A percentile compares a stretch with the other conserved stretches of the same genome.
Conservation (phyloP, 2,329 filamentous ascomycete genomes). For the Penicillium sp. region DNA sequence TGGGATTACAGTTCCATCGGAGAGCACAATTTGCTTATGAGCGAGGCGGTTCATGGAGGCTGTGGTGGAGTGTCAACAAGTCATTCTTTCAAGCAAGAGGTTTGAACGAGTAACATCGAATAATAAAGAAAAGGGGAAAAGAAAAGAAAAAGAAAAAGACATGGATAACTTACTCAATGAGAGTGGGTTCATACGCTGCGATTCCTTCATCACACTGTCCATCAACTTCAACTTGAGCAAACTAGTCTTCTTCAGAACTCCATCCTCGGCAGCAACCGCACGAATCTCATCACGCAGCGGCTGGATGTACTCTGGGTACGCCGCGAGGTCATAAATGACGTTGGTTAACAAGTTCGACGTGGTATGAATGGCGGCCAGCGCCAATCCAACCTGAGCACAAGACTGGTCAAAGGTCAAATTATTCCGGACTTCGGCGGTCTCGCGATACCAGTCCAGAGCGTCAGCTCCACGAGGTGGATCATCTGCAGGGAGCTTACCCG, state of each 20-base stretch:
- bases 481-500: conserved; percentile 19
- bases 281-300: conserved; percentile 53
- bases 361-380: conserved; percentile 35
- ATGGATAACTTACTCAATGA: conserved; percentile 23
- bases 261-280: conserved; percentile 42
- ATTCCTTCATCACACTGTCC: conserved; percentile 38
- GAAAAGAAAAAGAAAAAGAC: background rate
- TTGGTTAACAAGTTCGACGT: conserved; percentile 43
- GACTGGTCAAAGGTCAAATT: conserved; percentile 15
- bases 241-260: conserved; percentile 34
- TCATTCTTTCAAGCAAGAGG: background rate
- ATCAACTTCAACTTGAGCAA: conserved; percentile 34
- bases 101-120: background rate
- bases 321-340: conserved; percentile 53
- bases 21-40: conserved; percentile 22
- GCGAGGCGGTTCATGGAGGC: conserved; percentile 28
- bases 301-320: conserved; percentile 51
- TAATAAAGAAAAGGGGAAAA: too few relatives aligned
- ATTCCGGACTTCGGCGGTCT: conserved; percentile 12
- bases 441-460: conserved; percentile 30
- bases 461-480: conserved; percentile 19
- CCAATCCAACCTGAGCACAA: conserved; percentile 26
- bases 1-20: conserved; percentile 31
- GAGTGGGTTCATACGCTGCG: conserved; percentile 29
- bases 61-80: conserved; percentile 4